Conservation (phyloP, 2,329 filamentous ascomycete species). For the Sporothrix dimorphospora region DNA sequence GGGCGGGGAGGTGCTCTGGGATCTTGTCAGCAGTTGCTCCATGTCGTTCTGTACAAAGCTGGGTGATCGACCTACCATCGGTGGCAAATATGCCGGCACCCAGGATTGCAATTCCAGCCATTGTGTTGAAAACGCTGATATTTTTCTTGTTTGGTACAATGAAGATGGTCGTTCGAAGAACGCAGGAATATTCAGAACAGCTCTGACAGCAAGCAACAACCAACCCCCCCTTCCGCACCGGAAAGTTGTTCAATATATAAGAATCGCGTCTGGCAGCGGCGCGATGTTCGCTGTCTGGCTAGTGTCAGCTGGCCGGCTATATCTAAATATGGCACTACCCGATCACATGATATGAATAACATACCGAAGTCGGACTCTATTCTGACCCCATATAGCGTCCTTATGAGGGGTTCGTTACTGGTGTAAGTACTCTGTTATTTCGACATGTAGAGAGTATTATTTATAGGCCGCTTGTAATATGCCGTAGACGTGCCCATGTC, state of each 20-base stretch:
- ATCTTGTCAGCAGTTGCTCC: not conserved
- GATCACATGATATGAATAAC: not conserved
- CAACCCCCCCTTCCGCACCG: not conserved
- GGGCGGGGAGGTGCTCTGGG: slow-evolving; percentile 9
- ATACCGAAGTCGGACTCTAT: not conserved
- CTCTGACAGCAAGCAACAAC: not conserved
- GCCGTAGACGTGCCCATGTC: not conserved
- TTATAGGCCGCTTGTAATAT: not conserved
- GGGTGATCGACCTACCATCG: not conserved
- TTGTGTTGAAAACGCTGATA: not conserved
- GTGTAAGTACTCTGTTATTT: not conserved
- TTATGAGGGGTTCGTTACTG: not conserved
- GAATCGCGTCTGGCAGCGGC: not conserved
- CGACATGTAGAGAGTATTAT: not conserved
- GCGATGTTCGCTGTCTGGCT: not conserved
- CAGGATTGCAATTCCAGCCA: slow-evolving; percentile 14
- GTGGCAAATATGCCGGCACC: slow-evolving; percentile 18
- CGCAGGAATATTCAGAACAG: not conserved
- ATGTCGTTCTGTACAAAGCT: not conserved
- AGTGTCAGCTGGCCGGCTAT: not conserved
- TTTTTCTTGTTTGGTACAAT: not conserved
- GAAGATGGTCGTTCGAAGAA: not conserved
- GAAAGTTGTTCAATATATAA: not conserved
- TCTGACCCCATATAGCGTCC: not conserved
- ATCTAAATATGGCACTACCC: not conserved